phyloP scores from a whole-genome alignment of 2,329 filamentous ascomycete species.

The Nothophaeocryptopus gaeumannii region DNA sequence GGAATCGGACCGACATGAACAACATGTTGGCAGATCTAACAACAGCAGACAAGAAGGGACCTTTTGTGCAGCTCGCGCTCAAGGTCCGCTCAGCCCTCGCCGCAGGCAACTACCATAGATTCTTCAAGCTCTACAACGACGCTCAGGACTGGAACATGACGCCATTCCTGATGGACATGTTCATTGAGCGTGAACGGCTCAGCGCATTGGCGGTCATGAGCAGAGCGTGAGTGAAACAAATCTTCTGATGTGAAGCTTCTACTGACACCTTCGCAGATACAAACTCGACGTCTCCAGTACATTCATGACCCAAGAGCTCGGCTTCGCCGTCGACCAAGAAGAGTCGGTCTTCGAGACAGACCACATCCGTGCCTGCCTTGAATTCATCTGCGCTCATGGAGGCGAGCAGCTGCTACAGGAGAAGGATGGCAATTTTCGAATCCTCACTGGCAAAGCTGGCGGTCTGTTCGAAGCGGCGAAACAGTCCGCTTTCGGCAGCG shows the following conservation, averaged over 20 bases:
- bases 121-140: constrained; percentile 93
- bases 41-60: constrained; percentile 85
- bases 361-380: constrained; percentile 57
- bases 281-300: constrained; percentile 85
- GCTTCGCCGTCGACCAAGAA: constrained; percentile 88
- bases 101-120: constrained; percentile 93
- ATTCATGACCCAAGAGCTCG: constrained; percentile 92
- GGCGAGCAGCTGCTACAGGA: constrained; percentile 74
- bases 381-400: constrained; percentile 81
- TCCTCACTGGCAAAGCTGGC: constrained; percentile 71
- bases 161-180: constrained; percentile 98
- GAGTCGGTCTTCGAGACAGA: constrained; percentile 27
- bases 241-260: background rate
- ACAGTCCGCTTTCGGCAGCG: constrained; percentile 71
- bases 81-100: constrained; percentile 87
- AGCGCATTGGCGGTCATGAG: constrained; percentile 88
- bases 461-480: constrained; percentile 71
- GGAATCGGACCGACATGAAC: constrained; percentile 97
- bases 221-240: constrained; percentile 72
- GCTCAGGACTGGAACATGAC: constrained; percentile 74
- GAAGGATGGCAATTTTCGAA: constrained; percentile 64
- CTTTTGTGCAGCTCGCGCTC: constrained; percentile 83
- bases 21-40: constrained; percentile 99
- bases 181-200: constrained; percentile 88
- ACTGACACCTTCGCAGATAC: constrained; percentile 66